Conservation (phyloP, 202 grass and related monocot genomes). For the Schoenoplectus tabernaemontani region DNA sequence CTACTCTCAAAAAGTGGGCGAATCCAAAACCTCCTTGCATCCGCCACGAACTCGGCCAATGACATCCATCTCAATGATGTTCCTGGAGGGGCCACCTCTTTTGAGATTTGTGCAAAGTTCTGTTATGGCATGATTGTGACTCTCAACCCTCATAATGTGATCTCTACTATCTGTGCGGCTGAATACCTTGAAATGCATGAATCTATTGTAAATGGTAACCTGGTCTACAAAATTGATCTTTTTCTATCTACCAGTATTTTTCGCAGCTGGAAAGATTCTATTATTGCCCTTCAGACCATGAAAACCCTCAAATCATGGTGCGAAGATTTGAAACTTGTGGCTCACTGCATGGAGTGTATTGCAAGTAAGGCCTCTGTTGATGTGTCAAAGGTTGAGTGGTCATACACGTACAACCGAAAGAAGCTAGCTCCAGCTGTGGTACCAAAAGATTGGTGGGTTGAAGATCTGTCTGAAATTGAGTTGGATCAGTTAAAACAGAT, state of each 20-base stretch:
- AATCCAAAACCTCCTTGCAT: conserved; percentile 73
- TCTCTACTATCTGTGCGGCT: conserved; percentile 65
- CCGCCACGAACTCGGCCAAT: conserved; percentile 41
- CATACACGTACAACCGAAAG: conserved; percentile 80
- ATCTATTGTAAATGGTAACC: conserved; percentile 80
- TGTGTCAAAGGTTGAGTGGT: conserved; percentile 87
- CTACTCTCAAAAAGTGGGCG: conserved; percentile 77
- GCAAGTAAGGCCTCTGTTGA: conserved; percentile 74
- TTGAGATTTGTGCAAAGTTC: conserved; percentile 94
- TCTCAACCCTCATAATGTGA: conserved; percentile 93
- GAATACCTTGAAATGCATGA: conserved; percentile 96
- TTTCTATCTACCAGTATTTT: conserved; percentile 85
- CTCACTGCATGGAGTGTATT: conserved; percentile 83
- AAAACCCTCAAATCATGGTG: conserved; percentile 77
- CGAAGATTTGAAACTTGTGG: conserved; percentile 84
- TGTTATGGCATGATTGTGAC: conserved; percentile 76
- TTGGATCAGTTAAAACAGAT: conserved; percentile 73
- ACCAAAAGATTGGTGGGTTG: conserved; percentile 96
- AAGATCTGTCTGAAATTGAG: conserved; percentile 72
- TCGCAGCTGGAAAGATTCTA: conserved; percentile 87
- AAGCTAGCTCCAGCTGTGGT: conserved; percentile 70
- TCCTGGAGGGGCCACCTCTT: conserved; percentile 79
- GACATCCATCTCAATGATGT: conserved; percentile 72
- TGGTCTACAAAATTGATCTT: conserved; percentile 87
- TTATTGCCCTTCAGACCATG: conserved; percentile 86